A percentile compares a stretch with the other conserved stretches of the same genome.
These are phyloP conservation scores for Zangia roseola DNA, from an alignment of 768 basidiomycete genomes.

Conservation along the genomic window DNA sequence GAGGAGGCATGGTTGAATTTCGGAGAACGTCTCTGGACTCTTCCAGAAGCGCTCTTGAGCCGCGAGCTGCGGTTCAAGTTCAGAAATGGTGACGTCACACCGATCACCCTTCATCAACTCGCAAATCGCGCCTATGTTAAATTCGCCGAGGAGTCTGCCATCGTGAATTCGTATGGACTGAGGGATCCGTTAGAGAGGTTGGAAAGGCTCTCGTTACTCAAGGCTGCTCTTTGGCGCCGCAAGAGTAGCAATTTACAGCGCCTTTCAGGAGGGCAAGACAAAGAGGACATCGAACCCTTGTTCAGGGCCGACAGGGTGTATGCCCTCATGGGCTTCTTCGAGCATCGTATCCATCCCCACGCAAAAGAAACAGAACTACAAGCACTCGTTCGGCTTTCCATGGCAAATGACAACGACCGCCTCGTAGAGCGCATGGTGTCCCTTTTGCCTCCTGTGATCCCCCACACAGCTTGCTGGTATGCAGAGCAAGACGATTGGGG, in stretches of 20 bases:
- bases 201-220: constrained; percentile 21
- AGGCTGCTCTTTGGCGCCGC: constrained; percentile 24
- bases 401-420: constrained; percentile 25
- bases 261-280: constrained; percentile 14
- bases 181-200: constrained; percentile 23
- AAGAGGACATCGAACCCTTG: neutral
- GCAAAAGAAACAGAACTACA: constrained; percentile 17
- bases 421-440: constrained; percentile 24
- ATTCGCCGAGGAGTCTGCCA: constrained; percentile 16
- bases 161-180: constrained; percentile 21
- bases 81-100: constrained; percentile 7
- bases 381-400: constrained; percentile 22
- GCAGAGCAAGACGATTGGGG: constrained; percentile 18
- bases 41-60: constrained; percentile 23
- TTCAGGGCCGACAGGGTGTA: constrained; percentile 25
- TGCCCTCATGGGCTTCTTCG: constrained; percentile 27
- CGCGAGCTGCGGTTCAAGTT: constrained; percentile 18
- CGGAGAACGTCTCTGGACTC: constrained; percentile 26
- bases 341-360: constrained; percentile 22
- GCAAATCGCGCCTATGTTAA: constrained; percentile 20
- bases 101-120: constrained; percentile 23
- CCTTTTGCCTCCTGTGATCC: constrained; percentile 7
- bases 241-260: neutral
- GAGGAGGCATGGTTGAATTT: constrained; percentile 13
- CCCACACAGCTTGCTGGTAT: constrained; percentile 15